Conservation (phyloP, 768 basidiomycete genomes). For the Tulasnella sp. region DNA sequence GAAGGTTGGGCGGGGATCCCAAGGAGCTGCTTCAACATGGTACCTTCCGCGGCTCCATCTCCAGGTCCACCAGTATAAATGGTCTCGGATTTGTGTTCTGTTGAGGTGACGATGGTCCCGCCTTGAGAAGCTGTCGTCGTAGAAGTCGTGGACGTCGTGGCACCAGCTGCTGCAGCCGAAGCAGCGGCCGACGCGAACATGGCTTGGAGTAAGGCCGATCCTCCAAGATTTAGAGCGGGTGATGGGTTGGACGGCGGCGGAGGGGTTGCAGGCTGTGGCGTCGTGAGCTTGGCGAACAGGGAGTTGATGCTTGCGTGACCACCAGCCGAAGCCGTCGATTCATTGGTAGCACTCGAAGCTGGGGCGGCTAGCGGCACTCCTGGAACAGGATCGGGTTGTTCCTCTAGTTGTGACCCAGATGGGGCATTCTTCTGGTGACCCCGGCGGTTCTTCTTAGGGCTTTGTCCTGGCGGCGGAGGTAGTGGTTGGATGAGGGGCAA, state of each 20-base stretch:
- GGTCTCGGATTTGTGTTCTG: constrained; percentile 18
- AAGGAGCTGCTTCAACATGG: constrained; percentile 29
- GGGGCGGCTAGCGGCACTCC: background rate
- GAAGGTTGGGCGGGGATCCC: constrained; percentile 19
- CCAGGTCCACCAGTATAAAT: background rate
- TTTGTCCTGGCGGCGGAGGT: constrained; percentile 15
- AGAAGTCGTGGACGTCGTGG: constrained; percentile 16
- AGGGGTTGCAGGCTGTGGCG: constrained; percentile 42
- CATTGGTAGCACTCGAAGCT: background rate
- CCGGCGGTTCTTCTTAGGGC: constrained; percentile 28
- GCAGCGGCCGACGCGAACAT: constrained; percentile 69
- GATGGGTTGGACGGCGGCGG: constrained; percentile 41
- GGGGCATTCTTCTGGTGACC: constrained; percentile 25
- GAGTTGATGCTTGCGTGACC: constrained; percentile 16
- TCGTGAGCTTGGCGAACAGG: constrained; percentile 52
- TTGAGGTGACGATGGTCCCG: background rate
- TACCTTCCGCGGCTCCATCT: constrained; percentile 9
- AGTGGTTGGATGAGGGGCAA: constrained; percentile 22
- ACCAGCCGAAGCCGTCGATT: background rate
- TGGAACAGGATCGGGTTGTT: constrained; percentile 1
- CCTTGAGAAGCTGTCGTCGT: constrained; percentile 24
- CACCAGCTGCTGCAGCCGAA: background rate
- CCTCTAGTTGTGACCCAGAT: background rate
- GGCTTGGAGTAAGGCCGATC: constrained; percentile 62
- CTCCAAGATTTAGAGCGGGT: constrained; percentile 48